Base-by-base conservation (phyloP, 306 rosid genomes). In the Lithocarpus polystachyus region DNA sequence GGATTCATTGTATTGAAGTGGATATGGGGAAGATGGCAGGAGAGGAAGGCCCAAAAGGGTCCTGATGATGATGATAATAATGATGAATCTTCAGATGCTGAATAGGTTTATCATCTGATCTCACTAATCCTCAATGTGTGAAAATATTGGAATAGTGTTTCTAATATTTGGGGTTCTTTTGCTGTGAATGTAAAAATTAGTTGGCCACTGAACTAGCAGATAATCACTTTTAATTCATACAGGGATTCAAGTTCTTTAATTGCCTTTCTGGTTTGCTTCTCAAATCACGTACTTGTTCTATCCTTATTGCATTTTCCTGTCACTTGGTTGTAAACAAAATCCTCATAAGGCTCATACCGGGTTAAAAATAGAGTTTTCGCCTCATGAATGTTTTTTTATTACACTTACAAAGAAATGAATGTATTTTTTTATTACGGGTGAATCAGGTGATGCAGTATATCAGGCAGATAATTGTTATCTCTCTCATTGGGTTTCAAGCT, bases 21-120 rank as follows among this genome's bases (percentile, higher is more conserved):
- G 98, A 33, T 87, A 48, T 89, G 92, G 97, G 94, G 92, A 74
- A 89, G 90, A 86, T 94, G 97, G 97, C 90, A 85, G 35, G 98
- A 92, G 85, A 92, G 93, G 84, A 87, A 81, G 84, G 85, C 56
- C 4, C 75, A 57, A 68, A 91, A 91, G 67, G 76, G 45, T 65
- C 60, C 90, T 54, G 80, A 90, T 37, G 71, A 87, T 37, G 90
- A 88, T 61, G 86, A 77, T 40, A 83, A 88, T 45, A 83, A 88
- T 45, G 80, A 74, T 56, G 54, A 33, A 26, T 23, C 84, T n/a
- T 56, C 62, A 22, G 85, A 61, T 8, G 24, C 74, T 23, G 84
- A 87, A 77, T 84, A 86, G 84, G 40, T 31, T 67, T 62, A 67
- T 26, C 76, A 40, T 55, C 75, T 67, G 73, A 10, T 73, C 15